phyloP scores from a whole-genome alignment of 1,284 basidiomycete genomes.

The Microbotryum violaceum region DNA sequence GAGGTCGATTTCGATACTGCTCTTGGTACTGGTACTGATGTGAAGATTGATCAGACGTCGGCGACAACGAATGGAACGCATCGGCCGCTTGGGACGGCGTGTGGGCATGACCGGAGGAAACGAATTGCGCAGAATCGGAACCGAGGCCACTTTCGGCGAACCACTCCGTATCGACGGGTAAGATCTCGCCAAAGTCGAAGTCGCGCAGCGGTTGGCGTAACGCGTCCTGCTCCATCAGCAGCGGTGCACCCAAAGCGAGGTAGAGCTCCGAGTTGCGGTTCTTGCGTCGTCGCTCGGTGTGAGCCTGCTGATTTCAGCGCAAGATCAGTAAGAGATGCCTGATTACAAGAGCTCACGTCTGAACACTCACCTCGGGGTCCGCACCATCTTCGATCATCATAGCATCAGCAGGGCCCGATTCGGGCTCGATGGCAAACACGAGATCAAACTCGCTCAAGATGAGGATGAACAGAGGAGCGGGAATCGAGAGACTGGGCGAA shows the following conservation, averaged over 20 bases:
- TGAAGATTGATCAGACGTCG: too few relatives aligned
- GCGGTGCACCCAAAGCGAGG: conserved; percentile 28
- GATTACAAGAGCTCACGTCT: too few relatives aligned
- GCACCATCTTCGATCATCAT: conserved; percentile 17
- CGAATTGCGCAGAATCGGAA: too few relatives aligned
- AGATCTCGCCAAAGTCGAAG: background rate
- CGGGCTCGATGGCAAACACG: conserved; percentile 37
- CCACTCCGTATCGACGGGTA: too few relatives aligned
- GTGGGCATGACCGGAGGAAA: too few relatives aligned
- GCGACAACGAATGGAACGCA: too few relatives aligned
- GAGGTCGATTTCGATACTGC: too few relatives aligned
- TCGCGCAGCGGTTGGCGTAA: background rate
- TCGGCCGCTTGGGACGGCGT: too few relatives aligned
- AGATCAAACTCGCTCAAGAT: conserved; percentile 81
- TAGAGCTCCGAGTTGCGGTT: conserved; percentile 28
- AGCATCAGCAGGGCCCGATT: conserved; percentile 21
- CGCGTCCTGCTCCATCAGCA: conserved; percentile 23
- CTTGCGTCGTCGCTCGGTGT: background rate
- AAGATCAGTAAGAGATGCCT: too few relatives aligned
- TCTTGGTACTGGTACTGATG: too few relatives aligned
- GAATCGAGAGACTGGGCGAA: conserved; percentile 87
- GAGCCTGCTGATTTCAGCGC: background rate
- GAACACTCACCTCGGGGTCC: background rate
- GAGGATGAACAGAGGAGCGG: conserved; percentile 85
- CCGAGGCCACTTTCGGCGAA: too few relatives aligned